phyloP scores from a whole-genome alignment of 2,329 filamentous ascomycete species.

The Raffaelea arxii region DNA sequence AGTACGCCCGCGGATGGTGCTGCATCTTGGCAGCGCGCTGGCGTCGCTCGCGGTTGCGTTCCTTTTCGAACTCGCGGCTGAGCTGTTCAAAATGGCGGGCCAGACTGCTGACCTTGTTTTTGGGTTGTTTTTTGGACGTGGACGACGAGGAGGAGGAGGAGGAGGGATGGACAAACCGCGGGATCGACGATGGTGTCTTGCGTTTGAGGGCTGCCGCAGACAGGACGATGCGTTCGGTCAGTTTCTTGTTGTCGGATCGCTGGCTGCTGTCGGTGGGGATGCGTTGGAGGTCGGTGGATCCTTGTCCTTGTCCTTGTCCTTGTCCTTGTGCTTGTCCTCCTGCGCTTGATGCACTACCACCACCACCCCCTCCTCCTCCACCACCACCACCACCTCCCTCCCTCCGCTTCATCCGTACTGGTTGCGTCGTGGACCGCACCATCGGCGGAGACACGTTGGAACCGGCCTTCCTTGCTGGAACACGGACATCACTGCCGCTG shows the following conservation, averaged over 20 bases:
- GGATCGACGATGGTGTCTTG: conserved; percentile 69
- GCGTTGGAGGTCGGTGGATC: too few relatives aligned
- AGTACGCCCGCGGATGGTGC: conserved; percentile 63
- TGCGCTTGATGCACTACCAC: background rate
- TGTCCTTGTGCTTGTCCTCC: conserved; percentile 1
- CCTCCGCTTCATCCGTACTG: conserved; percentile 15
- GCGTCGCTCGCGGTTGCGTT: conserved; percentile 76
- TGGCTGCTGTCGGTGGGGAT: too few relatives aligned
- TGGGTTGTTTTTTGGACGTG: too few relatives aligned
- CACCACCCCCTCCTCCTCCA: background rate
- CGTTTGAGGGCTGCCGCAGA: conserved; percentile 55
- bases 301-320: too few relatives aligned
- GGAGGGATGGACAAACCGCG: conserved; percentile 74
- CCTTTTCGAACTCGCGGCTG: conserved; percentile 92
- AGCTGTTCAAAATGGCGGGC: conserved; percentile 95
- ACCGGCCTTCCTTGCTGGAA: conserved; percentile 33
- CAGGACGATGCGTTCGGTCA: conserved; percentile 63
- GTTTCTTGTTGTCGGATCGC: too few relatives aligned
- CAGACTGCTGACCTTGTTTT: conserved; percentile 77
- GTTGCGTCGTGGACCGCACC: conserved; percentile 43
- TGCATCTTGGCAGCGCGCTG: conserved; percentile 68
- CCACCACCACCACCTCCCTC: background rate
- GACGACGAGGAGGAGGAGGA: too few relatives aligned
- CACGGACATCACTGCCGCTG: conserved; percentile 12
- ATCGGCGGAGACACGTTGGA: conserved; percentile 41